phyloP scores from a whole-genome alignment of 1,139 yeast species.

The Kluyveromyces marxianus region DNA sequence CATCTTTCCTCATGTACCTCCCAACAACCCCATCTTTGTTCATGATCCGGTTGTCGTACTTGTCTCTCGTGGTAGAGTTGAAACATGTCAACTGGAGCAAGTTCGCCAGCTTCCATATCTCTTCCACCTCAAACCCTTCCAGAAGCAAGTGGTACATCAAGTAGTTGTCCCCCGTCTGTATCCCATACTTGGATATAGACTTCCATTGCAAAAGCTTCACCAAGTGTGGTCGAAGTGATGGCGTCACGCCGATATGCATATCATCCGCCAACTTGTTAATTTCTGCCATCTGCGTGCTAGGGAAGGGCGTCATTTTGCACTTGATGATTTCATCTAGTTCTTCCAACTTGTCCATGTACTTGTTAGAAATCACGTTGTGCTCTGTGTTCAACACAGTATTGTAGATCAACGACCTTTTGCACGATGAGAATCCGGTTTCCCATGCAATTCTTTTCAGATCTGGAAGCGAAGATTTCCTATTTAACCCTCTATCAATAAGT shows the following conservation, averaged over 20 bases:
- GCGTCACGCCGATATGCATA: slow-evolving; percentile 12
- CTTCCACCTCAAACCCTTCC: slow-evolving; percentile 14
- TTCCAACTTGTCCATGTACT: slow-evolving; percentile 26
- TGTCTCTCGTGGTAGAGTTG: slow-evolving; percentile 24
- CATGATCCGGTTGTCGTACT: slow-evolving; percentile 25
- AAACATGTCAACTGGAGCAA: slow-evolving; percentile 29
- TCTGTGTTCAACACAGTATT: slow-evolving; percentile 25
- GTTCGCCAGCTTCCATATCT: slow-evolving; percentile 29
- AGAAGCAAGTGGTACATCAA: slow-evolving; percentile 25
- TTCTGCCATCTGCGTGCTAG: slow-evolving; percentile 26
- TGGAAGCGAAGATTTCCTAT: slow-evolving; percentile 32
- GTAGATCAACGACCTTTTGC: slow-evolving; percentile 31
- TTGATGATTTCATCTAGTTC: slow-evolving; percentile 26
- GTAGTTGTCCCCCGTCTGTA: slow-evolving; percentile 27
- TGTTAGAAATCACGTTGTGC: slow-evolving; percentile 20
- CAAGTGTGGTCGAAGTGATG: slow-evolving; percentile 16
- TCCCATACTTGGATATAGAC: slow-evolving; percentile 26
- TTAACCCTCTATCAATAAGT: slow-evolving; percentile 24
- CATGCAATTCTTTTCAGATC: slow-evolving; percentile 37
- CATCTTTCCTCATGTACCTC: slow-evolving; percentile 19
- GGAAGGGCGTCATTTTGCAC: slow-evolving; percentile 20
- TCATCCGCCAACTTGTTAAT: slow-evolving; percentile 22
- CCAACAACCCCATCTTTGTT: slow-evolving; percentile 23
- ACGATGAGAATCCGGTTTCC: slow-evolving; percentile 34
- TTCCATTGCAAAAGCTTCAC: slow-evolving; percentile 22